Percentiles rank a stretch among this genome's conserved stretches.
Evolutionary conservation across 164 flowering plant species (phyloP).

Genomic region (Echeveria elegans): DNA sequence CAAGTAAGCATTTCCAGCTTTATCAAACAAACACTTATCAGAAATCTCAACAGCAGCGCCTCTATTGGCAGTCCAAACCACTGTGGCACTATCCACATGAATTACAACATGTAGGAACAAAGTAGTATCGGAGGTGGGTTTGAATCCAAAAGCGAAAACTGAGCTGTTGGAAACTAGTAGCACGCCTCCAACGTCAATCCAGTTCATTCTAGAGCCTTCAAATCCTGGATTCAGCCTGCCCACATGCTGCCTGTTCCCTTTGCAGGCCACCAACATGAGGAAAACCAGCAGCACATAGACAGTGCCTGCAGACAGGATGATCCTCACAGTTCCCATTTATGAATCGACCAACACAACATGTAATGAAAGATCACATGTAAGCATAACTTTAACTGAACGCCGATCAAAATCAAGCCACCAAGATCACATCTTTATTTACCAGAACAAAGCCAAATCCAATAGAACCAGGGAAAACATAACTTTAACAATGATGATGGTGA

Average conservation of each 20-base stretch:
- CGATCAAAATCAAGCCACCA: no score
- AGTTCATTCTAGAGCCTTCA: slow-evolving; percentile 40
- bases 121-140: slow-evolving; percentile 23
- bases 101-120: slow-evolving; percentile 27
- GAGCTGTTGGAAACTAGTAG: slow-evolving; percentile 41
- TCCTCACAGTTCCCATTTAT: slow-evolving; percentile 17
- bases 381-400: no score
- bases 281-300: slow-evolving; percentile 17
- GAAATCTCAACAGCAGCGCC: slow-evolving; percentile 34
- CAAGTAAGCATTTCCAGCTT: slow-evolving; percentile 31
- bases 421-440: not conserved
- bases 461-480: not conserved
- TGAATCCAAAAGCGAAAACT: slow-evolving; percentile 41
- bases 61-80: slow-evolving; percentile 55
- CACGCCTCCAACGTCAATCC: slow-evolving; percentile 32
- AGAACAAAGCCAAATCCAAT: not conserved
- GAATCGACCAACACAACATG: not conserved
- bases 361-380: no score
- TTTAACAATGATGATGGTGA: not conserved
- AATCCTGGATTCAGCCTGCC: slow-evolving; percentile 29
- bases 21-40: slow-evolving; percentile 32
- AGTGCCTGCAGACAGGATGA: slow-evolving; percentile 10
- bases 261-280: slow-evolving; percentile 16
- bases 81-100: slow-evolving; percentile 19
- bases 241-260: slow-evolving; percentile 22